phyloP scores from a whole-genome alignment of 192 early-diverging fungal species.

The Coemansia sp. region DNA sequence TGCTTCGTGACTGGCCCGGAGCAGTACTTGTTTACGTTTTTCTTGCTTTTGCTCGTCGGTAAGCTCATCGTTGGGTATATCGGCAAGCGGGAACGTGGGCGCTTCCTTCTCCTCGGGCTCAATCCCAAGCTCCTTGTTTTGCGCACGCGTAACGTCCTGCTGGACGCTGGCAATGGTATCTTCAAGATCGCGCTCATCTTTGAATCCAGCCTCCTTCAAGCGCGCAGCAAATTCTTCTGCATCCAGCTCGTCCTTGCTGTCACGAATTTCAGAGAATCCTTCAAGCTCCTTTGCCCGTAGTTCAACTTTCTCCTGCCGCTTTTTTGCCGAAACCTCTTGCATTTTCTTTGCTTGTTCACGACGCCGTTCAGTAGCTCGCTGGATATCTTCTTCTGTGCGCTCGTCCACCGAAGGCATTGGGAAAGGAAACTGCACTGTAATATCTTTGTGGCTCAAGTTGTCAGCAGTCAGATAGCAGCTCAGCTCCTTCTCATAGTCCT shows the following conservation, averaged over 20 bases:
- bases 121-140: constrained; percentile 79
- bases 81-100: constrained; percentile 72
- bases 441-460: constrained; percentile 64
- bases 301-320: constrained; percentile 78
- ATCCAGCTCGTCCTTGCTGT: constrained; percentile 27
- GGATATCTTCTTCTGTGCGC: constrained; percentile 78
- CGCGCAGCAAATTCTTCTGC: constrained; percentile 36
- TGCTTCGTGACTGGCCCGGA: constrained; percentile 76
- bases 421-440: constrained; percentile 80
- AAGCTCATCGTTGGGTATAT: constrained; percentile 78
- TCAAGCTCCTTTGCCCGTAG: constrained; percentile 68
- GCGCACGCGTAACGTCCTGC: constrained; percentile 63
- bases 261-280: constrained; percentile 32
- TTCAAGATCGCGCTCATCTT: constrained; percentile 71
- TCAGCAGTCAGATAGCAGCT: constrained; percentile 60
- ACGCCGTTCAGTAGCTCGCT: constrained; percentile 62
- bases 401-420: constrained; percentile 63
- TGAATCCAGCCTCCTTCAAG: constrained; percentile 63
- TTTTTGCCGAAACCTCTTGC: constrained; percentile 78
- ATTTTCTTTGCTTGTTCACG: constrained; percentile 72
- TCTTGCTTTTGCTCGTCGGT: constrained; percentile 76
- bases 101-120: constrained; percentile 75
- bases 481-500: constrained; percentile 74
- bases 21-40: constrained; percentile 79
- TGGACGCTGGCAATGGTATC: constrained; percentile 70